Base-by-base conservation (phyloP, 164 flowering plant species). In the Stephania yunnanensis region DNA sequence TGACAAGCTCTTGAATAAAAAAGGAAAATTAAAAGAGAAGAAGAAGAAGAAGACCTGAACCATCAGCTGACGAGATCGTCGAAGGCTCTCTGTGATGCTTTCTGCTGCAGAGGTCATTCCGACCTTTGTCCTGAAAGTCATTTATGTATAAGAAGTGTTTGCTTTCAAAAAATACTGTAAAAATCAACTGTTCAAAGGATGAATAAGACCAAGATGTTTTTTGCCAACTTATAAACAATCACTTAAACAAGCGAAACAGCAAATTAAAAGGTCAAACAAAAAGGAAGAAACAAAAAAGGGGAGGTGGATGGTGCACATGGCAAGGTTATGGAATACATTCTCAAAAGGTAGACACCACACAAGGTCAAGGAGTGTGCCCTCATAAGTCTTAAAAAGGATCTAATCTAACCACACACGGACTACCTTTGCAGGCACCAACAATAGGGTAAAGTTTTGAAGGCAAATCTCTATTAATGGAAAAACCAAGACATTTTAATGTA, bases 41-140 rank as follows among this genome's bases (percentile, higher is more conserved):
- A 10, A 0, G 5, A 19, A 70, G 48, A 42, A 45, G 72, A 74
- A 63, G 25, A 92, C 97, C 94, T 91, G 97, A 83, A 89, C 96
- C 99, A 95, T 91, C 78, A 95, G 82, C 73, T 92, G 99, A 65
- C 94, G 91, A 68, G 95, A 86, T 9, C 96, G 92, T 0, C 99
- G 91, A 78, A 95, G 97, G 77, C 97, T 89, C 61, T 95, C 96
- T 46, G 97, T 95, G 71, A 95, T 90, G 82, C 90, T 91, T 84
- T 95, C 97, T 65, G 99, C 94, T 71, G 97, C 96, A 81, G 93
- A 87, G 70, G 95, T 93, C 94, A 95, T 89, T 80, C 99, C 99
- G 78, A 89, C 91, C 79, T 91, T 95, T 67, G 99, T 93, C 86
- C 99, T 95, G 77, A 25, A 84, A 80, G 52, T 73, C 8, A 71